Conservation (phyloP, 345 rosid genomes). For the Boechera divaricarpa region DNA sequence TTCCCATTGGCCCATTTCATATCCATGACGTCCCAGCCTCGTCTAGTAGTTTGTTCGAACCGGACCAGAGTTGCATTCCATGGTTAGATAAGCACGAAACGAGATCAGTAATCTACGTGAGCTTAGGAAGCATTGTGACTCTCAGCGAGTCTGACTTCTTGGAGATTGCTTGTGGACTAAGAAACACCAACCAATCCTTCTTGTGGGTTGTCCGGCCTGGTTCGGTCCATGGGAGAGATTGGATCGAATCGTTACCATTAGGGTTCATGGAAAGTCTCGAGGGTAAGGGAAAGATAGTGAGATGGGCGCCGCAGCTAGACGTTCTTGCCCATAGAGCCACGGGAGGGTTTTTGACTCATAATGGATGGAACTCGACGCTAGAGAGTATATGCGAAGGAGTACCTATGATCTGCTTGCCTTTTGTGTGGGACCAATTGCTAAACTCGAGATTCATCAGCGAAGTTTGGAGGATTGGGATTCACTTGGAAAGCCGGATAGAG, state of each 20-base stretch:
- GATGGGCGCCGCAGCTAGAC: slow-evolving; percentile 55
- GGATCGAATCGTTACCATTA: slow-evolving; percentile 23
- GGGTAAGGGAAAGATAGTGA: slow-evolving; percentile 50
- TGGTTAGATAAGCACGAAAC: slow-evolving; percentile 56
- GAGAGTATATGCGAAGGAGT: slow-evolving; percentile 66
- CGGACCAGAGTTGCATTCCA: slow-evolving; percentile 50
- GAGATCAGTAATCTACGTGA: slow-evolving; percentile 54
- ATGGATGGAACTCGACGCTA: slow-evolving; percentile 83
- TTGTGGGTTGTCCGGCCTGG: slow-evolving; percentile 58
- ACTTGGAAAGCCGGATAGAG: slow-evolving; percentile 68
- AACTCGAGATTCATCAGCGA: slow-evolving; percentile 64
- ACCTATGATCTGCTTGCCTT: slow-evolving; percentile 84
- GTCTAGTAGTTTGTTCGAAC: slow-evolving; percentile 47
- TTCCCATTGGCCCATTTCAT: slow-evolving; percentile 60
- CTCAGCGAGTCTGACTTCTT: slow-evolving; percentile 43
- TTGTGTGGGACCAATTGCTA: slow-evolving; percentile 59
- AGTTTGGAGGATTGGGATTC: slow-evolving; percentile 70
- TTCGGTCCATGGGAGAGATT: slow-evolving; percentile 23
- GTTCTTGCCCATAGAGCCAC: slow-evolving; percentile 58
- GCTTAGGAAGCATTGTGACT: slow-evolving; percentile 56
- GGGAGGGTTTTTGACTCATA: slow-evolving; percentile 70
- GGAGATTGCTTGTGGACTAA: slow-evolving; percentile 61
- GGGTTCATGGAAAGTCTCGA: slow-evolving; percentile 45
- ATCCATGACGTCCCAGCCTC: slow-evolving; percentile 30
- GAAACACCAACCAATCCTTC: slow-evolving; percentile 47